Evolutionary conservation across 352 stramenopile species (phyloP).

Genomic region (Globisporangium emineosum): DNA sequence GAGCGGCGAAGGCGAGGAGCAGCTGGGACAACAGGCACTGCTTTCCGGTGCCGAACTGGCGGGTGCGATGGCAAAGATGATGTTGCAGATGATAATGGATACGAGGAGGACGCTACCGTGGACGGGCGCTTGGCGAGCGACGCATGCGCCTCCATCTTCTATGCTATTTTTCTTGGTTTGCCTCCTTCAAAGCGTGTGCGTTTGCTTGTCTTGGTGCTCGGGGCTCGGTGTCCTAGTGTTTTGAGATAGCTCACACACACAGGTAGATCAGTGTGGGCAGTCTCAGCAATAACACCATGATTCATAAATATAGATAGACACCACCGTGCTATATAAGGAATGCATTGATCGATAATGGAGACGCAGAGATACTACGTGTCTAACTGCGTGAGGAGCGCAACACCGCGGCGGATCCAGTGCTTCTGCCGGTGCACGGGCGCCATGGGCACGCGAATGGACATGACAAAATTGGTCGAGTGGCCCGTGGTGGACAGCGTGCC

Average conservation of each 20-base stretch:
- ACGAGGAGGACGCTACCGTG: not conserved
- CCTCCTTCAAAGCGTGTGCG: not conserved
- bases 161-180: not conserved
- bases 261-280: not conserved
- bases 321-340: not conserved
- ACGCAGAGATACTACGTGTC: constrained; percentile 52
- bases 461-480: constrained; percentile 96
- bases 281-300: not conserved
- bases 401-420: constrained; percentile 93
- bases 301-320: not conserved
- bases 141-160: not conserved
- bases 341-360: constrained; percentile 1
- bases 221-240: not conserved
- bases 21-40: not conserved
- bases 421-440: constrained; percentile 84
- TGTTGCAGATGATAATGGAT: not conserved
- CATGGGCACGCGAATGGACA: constrained; percentile 93
- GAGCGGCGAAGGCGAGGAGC: constrained; percentile 15
- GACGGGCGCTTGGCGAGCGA: constrained; percentile 4
- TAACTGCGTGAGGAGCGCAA: constrained; percentile 92
- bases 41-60: constrained; percentile 1
- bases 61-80: not conserved
- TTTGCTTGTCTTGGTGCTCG: not conserved
- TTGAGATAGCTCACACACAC: not conserved
- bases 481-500: constrained; percentile 92